A percentile compares a stretch with the other conserved stretches of the same genome.
phyloP scores from a whole-genome alignment of 805 yeast species.

The Komagataella pseudopastoris region DNA sequence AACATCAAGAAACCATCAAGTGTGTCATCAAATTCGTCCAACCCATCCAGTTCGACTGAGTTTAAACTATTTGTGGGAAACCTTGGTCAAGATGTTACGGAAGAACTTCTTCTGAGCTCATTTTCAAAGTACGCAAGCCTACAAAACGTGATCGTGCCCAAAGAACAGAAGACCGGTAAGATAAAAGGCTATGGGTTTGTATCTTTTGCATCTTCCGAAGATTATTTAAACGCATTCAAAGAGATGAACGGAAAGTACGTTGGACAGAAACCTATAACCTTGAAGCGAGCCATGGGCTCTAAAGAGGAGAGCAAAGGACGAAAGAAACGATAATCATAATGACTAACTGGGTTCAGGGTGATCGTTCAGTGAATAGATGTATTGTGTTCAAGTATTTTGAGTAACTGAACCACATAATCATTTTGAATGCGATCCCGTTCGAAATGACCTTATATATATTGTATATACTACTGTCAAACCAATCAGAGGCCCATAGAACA shows the following conservation, averaged over 20 bases:
- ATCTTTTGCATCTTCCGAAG: constrained; percentile 49
- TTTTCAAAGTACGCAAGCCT: constrained; percentile 40
- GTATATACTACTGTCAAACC: too few relatives aligned
- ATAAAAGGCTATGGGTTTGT: constrained; percentile 68
- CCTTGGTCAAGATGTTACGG: constrained; percentile 53
- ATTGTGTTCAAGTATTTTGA: constrained; percentile 26
- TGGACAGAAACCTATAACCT: constrained; percentile 59
- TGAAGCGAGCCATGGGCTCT: constrained; percentile 38
- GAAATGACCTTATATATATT: too few relatives aligned
- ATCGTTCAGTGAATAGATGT: too few relatives aligned
- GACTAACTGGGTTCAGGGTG: too few relatives aligned
- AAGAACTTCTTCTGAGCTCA: constrained; percentile 37
- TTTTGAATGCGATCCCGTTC: too few relatives aligned
- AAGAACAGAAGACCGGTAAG: constrained; percentile 29
- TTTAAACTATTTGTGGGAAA: constrained; percentile 68
- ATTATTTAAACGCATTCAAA: constrained; percentile 56
- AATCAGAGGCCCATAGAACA: too few relatives aligned
- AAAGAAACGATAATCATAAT: not conserved
- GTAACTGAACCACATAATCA: too few relatives aligned
- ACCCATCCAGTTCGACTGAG: constrained; percentile 30
- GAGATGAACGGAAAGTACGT: constrained; percentile 68
- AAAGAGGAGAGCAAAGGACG: not conserved
- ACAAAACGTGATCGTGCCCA: constrained; percentile 46
- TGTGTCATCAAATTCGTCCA: constrained; percentile 30
- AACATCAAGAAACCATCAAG: constrained; percentile 23